A percentile compares a stretch with the other conserved stretches of the same genome.
These are phyloP conservation scores for Pseudocercospora vitis DNA, from an alignment of 2,329 filamentous ascomycete genomes.

Conservation along the genomic window DNA sequence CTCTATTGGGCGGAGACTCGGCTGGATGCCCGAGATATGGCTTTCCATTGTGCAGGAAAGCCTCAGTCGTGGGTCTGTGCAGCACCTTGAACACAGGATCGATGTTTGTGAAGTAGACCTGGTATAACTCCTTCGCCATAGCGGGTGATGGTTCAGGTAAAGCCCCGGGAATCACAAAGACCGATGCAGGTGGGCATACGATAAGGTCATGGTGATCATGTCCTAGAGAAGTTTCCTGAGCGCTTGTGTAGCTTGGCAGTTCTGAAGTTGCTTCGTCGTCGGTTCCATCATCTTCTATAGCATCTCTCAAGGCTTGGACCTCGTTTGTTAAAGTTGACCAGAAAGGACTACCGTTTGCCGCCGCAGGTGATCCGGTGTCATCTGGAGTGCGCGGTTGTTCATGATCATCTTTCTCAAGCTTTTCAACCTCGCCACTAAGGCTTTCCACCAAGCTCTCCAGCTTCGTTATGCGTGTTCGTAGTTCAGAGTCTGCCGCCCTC, in stretches of 20 bases:
- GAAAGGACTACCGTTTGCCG: constrained; percentile 30
- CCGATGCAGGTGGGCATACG: constrained; percentile 28
- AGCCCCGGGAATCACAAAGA: constrained; percentile 33
- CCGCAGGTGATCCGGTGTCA: neutral
- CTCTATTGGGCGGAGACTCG: constrained; percentile 22
- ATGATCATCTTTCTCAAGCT: constrained; percentile 1
- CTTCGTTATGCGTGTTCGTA: constrained; percentile 34
- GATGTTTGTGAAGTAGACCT: constrained; percentile 29
- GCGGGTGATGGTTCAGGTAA: constrained; percentile 25
- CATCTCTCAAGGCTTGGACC: constrained; percentile 33
- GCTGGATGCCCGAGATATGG: constrained; percentile 28
- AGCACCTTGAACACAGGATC: constrained; percentile 32
- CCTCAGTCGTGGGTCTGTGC: constrained; percentile 28
- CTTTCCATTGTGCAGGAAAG: constrained; percentile 21
- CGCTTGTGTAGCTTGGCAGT: constrained; percentile 2
- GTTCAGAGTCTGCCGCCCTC: constrained; percentile 31
- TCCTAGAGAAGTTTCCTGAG: neutral
- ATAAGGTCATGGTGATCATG: constrained; percentile 30
- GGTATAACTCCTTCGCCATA: constrained; percentile 22
- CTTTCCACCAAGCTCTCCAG: constrained; percentile 34
- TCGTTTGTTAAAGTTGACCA: constrained; percentile 33
- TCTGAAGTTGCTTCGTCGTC: constrained; percentile 17
- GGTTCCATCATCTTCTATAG: constrained; percentile 31
- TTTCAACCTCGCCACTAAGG: constrained; percentile 31
- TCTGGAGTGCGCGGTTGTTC: neutral